Evolutionary conservation across 1,284 basidiomycete species (phyloP).

Genomic region (Gymnopus androsaceus): DNA sequence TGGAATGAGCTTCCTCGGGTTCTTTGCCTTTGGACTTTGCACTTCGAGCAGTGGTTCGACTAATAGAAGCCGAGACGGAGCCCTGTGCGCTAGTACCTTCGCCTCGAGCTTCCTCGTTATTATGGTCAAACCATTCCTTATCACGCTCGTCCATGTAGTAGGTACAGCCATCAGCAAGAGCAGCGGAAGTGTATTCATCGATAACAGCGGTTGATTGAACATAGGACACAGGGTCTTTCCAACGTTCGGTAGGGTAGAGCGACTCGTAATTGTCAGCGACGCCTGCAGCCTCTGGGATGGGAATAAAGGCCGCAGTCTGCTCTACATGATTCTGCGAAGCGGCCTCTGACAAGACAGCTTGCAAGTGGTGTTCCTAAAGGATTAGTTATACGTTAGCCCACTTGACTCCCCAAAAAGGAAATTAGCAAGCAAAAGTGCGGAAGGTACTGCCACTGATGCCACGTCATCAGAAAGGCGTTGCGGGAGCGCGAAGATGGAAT

Average conservation of each 20-base stretch:
- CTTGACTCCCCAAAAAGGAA: no score
- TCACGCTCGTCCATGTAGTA: constrained; percentile 98
- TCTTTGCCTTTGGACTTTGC: constrained; percentile 81
- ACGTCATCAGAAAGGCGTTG: constrained; percentile 30
- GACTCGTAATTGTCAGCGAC: constrained; percentile 74
- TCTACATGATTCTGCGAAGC: constrained; percentile 50
- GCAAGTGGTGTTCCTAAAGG: constrained; percentile 93
- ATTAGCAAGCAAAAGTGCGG: constrained; percentile 69
- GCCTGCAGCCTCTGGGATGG: constrained; percentile 88
- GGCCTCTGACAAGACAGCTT: constrained; percentile 79
- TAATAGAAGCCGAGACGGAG: constrained; percentile 56
- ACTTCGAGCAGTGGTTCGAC: constrained; percentile 58
- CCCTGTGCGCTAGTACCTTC: constrained; percentile 81
- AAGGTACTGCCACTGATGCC: constrained; percentile 44
- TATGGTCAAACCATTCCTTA: constrained; percentile 90
- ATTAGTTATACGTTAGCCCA: no score
- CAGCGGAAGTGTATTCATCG: constrained; percentile 70
- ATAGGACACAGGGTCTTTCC: constrained; percentile 80
- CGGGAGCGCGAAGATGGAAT: no score
- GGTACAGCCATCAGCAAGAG: constrained; percentile 68
- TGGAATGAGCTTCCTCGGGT: constrained; percentile 59
- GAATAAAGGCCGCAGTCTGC: constrained; percentile 76
- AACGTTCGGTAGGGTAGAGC: constrained; percentile 69
- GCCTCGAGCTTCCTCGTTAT: constrained; percentile 86
- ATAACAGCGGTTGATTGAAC: constrained; percentile 86